A percentile compares a stretch with the other conserved stretches of the same genome.
Conservation (phyloP, 2,329 filamentous ascomycete species). For the Fusarium sulawesiense region DNA sequence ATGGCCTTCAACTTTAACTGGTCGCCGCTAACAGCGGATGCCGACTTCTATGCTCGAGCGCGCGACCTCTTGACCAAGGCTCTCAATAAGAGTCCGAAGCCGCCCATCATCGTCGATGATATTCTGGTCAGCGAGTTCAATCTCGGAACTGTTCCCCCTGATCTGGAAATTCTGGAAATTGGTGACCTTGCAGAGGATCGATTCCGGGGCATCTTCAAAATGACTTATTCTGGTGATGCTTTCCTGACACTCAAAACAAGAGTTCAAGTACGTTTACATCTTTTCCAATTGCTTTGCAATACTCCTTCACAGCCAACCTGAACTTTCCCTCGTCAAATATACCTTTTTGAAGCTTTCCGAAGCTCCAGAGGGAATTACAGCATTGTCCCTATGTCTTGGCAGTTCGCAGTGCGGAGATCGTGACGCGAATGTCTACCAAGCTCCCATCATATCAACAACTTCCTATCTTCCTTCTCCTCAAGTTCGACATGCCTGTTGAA, state of each 20-base stretch:
- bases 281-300: conserved; percentile 9
- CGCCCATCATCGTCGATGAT: conserved; percentile 98
- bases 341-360: conserved; percentile 5
- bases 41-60: conserved; percentile 87
- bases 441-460: conserved; percentile 9
- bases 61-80: conserved; percentile 94
- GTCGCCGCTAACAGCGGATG: conserved; percentile 97
- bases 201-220: conserved; percentile 98
- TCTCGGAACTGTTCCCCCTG: conserved; percentile 91
- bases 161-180: conserved; percentile 97
- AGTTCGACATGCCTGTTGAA: background rate
- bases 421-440: conserved; percentile 13
- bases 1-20: conserved; percentile 99
- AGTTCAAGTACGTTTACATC: conserved; percentile 77
- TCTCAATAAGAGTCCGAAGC: conserved; percentile 97
- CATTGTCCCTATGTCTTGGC: background rate
- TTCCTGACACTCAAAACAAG: conserved; percentile 94
- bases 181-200: conserved; percentile 96
- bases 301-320: background rate
- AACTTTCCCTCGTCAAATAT: conserved; percentile 3
- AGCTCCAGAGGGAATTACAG: conserved; percentile 3
- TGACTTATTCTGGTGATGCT: conserved; percentile 96
- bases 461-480: conserved; percentile 1
- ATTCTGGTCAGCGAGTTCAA: conserved; percentile 99
- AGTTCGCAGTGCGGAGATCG: conserved; percentile 1